Conservation (phyloP, 2,329 filamentous ascomycete species). For the Ophiosphaerella korrae region DNA sequence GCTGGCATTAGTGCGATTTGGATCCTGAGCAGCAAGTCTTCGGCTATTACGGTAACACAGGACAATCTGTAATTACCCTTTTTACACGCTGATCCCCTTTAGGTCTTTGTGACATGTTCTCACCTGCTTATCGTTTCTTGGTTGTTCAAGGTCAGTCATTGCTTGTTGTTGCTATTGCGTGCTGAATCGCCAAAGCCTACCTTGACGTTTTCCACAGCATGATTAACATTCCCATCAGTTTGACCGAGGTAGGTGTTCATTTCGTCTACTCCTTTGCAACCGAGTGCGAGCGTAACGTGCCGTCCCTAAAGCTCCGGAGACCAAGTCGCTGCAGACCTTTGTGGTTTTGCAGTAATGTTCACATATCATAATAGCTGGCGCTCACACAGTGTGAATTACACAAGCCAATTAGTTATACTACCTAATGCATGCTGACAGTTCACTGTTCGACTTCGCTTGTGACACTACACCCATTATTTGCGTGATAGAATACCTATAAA, state of each 20-base stretch:
- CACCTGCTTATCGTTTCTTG: not conserved
- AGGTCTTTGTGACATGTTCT: constrained; percentile 21
- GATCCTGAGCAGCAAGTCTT: not conserved
- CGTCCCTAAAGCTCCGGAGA: no score
- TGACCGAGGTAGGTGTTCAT: not conserved
- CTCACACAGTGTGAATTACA: no score
- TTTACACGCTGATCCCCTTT: constrained; percentile 28
- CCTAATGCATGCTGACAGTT: no score
- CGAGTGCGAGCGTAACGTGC: no score
- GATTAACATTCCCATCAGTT: constrained; percentile 21
- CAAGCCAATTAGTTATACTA: no score
- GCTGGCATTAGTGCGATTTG: not conserved
- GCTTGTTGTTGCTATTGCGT: constrained; percentile 6
- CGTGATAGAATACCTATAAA: no score
- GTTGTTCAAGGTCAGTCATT: constrained; percentile 16
- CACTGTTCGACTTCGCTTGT: no score
- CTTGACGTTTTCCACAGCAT: not conserved
- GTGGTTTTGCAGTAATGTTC: no score
- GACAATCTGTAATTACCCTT: constrained; percentile 24
- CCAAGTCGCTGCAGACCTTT: no score
- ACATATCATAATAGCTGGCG: no score
- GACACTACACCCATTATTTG: no score
- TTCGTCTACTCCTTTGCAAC: no score
- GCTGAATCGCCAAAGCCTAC: not conserved
- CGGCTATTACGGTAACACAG: constrained; percentile 27